A percentile compares a stretch with the other conserved stretches of the same genome.
Evolutionary conservation across 306 rosid genomes (phyloP).

Genomic region (Glycine tomentella): DNA sequence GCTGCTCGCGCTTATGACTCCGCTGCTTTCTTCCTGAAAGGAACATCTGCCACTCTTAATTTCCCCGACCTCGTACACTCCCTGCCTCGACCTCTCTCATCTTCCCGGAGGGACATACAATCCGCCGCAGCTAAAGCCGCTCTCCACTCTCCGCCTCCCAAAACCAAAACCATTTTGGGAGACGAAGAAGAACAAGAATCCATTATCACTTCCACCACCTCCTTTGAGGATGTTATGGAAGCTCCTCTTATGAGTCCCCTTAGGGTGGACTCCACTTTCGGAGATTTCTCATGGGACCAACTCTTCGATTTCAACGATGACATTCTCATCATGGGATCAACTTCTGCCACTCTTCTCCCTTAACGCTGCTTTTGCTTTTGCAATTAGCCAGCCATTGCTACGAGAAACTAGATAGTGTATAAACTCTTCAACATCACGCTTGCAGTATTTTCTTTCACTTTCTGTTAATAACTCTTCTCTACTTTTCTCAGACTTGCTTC

Average conservation of each 20-base stretch:
- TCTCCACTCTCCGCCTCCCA: neutral
- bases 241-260: constrained; percentile 15
- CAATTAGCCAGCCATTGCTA: no score
- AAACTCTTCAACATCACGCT: no score
- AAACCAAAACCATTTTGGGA: no score
- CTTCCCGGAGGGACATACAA: constrained; percentile 56
- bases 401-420: no score
- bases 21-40: constrained; percentile 61
- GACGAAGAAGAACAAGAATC: no score
- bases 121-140: constrained; percentile 68
- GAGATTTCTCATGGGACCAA: neutral
- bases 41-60: constrained; percentile 56
- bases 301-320: neutral
- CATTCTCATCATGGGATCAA: neutral
- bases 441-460: no score
- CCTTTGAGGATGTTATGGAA: neutral
- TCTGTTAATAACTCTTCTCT: no score
- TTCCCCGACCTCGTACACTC: constrained; percentile 46
- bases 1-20: constrained; percentile 65
- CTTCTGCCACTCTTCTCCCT: neutral
- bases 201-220: no score
- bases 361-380: no score
- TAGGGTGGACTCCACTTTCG: neutral
- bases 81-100: constrained; percentile 23
- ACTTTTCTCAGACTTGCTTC: no score